Percentiles rank a stretch among this genome's conserved stretches.
These are phyloP conservation scores for Suillus clintonianus DNA, from an alignment of 768 basidiomycete species.

Conservation along the genomic window DNA sequence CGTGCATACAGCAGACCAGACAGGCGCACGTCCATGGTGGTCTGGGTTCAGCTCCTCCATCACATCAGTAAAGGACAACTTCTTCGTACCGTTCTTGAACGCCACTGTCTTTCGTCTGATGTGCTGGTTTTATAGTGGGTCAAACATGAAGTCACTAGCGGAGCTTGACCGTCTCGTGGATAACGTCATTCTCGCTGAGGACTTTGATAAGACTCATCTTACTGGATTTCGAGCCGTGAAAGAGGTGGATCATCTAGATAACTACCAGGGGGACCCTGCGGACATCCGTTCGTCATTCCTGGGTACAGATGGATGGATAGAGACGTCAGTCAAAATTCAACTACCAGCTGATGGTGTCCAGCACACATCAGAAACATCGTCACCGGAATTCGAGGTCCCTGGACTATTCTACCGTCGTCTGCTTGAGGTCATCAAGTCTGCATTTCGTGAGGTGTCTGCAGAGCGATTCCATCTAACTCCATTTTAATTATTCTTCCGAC, in stretches of 20 bases:
- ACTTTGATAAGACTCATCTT: conserved; percentile 13
- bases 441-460: conserved; percentile 20
- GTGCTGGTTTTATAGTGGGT: conserved; percentile 24
- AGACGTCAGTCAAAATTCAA: conserved; percentile 9
- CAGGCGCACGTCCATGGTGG: conserved; percentile 2
- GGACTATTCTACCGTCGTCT: conserved; percentile 29
- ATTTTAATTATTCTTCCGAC: conserved; percentile 15
- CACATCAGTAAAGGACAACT: background rate
- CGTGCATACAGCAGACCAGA: background rate
- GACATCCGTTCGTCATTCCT: background rate
- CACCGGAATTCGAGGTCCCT: conserved; percentile 19
- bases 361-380: background rate
- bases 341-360: conserved; percentile 6
- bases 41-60: conserved; percentile 3
- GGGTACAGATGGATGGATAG: conserved; percentile 5
- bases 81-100: conserved; percentile 14
- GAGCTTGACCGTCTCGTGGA: conserved; percentile 6
- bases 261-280: background rate
- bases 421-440: conserved; percentile 21
- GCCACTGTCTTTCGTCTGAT: conserved; percentile 17
- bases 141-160: conserved; percentile 9
- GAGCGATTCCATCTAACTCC: conserved; percentile 16
- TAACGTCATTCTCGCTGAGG: conserved; percentile 6
- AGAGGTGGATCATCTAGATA: background rate
- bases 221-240: background rate